Conservation (phyloP, 2,329 filamentous ascomycete species). For the Cercospora janseana region DNA sequence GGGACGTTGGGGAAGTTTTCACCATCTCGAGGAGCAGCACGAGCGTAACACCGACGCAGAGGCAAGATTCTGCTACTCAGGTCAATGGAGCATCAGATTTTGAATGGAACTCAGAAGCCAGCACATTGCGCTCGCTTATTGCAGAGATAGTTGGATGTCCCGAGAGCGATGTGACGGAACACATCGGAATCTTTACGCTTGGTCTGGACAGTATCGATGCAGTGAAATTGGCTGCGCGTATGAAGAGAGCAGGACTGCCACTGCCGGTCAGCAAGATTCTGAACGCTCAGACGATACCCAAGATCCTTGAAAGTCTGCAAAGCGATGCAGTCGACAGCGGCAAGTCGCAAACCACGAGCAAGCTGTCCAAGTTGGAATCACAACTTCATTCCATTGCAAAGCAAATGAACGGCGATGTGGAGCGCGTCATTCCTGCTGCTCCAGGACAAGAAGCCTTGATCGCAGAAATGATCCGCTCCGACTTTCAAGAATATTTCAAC, state of each 20-base stretch:
- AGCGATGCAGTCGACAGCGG: neutral
- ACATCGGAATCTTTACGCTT: conserved; percentile 71
- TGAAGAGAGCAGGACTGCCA: conserved; percentile 60
- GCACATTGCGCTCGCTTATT: conserved; percentile 60
- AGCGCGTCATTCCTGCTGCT: conserved; percentile 69
- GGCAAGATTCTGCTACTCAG: conserved; percentile 10
- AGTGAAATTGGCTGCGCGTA: conserved; percentile 74
- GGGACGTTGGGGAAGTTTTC: conserved; percentile 17
- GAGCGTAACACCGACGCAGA: conserved; percentile 3
- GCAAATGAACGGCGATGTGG: conserved; percentile 39
- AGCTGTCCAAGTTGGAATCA: conserved; percentile 16
- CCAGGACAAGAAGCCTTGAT: conserved; percentile 86
- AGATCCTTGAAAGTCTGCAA: conserved; percentile 49
- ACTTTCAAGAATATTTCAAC: conserved; percentile 78
- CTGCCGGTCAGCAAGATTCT: conserved; percentile 76
- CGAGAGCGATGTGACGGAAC: conserved; percentile 52
- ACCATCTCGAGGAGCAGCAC: conserved; percentile 5
- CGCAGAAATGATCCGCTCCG: conserved; percentile 73
- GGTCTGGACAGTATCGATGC: conserved; percentile 90
- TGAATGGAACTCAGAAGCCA: conserved; percentile 58
- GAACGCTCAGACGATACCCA: conserved; percentile 64
- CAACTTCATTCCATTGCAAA: conserved; percentile 16
- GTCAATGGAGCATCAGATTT: conserved; percentile 44
- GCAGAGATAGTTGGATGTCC: conserved; percentile 59
- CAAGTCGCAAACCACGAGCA: conserved; percentile 1